Percentiles rank a stretch among this genome's conserved stretches.
phyloP scores from a whole-genome alignment of 208 protist species.

The Trypanosoma grayi region DNA sequence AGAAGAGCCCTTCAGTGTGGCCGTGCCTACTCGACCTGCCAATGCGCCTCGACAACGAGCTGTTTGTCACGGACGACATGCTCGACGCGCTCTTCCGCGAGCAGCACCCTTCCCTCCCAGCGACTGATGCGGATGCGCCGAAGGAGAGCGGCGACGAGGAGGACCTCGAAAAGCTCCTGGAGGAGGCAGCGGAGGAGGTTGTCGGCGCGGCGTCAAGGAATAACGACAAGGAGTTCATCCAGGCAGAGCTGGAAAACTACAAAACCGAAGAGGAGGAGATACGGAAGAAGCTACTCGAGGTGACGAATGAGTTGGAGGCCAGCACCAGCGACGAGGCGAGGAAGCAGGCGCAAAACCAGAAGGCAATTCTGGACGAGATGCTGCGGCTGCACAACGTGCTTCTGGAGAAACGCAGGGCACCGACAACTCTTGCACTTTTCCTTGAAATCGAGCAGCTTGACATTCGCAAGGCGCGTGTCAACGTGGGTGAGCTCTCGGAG shows the following conservation, averaged over 20 bases:
- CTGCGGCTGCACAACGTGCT: constrained; percentile 60
- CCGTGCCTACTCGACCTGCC: constrained; percentile 75
- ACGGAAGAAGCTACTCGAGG: constrained; percentile 54
- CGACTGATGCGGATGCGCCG: constrained; percentile 16
- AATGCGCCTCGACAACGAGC: constrained; percentile 51
- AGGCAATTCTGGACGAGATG: constrained; percentile 70
- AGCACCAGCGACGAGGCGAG: constrained; percentile 26
- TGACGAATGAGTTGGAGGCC: constrained; percentile 27
- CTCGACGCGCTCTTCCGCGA: constrained; percentile 69
- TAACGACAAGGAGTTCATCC: constrained; percentile 47
- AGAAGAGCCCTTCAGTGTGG: constrained; percentile 56
- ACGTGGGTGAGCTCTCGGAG: constrained; percentile 62
- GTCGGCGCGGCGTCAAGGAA: constrained; percentile 22
- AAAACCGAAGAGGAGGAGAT: constrained; percentile 69
- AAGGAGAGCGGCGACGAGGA: constrained; percentile 30
- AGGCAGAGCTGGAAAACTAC: constrained; percentile 78
- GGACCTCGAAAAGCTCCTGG: constrained; percentile 73
- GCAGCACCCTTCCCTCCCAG: constrained; percentile 65
- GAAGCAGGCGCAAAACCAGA: constrained; percentile 43
- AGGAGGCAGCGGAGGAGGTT: constrained; percentile 76
- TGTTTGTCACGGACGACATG: constrained; percentile 43
- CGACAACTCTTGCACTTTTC: constrained; percentile 68
- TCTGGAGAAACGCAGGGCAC: constrained; percentile 59
- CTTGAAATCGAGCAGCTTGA: constrained; percentile 62
- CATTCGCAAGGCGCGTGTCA: constrained; percentile 76